Evolutionary conservation across 225 moss, liverwort and hornwort genomes (phyloP).

Genomic region (Bryoerythrophyllum caledonicum): DNA sequence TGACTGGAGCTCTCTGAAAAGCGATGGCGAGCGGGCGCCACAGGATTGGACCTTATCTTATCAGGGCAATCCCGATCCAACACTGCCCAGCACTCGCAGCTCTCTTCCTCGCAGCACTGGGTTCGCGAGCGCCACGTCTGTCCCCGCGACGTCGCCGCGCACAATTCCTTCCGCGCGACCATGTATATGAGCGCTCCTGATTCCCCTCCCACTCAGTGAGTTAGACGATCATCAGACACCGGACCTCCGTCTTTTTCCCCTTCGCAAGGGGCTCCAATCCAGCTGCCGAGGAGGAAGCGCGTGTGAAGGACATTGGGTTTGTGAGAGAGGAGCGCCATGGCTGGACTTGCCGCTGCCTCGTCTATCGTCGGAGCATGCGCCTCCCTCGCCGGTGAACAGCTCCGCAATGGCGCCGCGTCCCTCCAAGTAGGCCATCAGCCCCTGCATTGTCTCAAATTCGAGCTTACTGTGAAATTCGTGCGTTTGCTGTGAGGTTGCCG

Average conservation of each 20-base stretch:
- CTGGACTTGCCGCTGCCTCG: constrained; percentile 44
- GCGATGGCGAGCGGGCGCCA: neutral
- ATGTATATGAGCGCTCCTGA: neutral
- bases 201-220: accelerated
- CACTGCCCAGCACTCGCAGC: neutral
- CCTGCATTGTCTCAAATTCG: neutral
- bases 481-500: too few species aligned
- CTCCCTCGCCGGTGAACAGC: constrained; percentile 34
- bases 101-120: neutral
- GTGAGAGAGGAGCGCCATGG: constrained; percentile 33
- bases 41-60: constrained; percentile 10
- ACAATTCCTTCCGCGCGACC: neutral
- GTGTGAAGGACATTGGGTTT: neutral
- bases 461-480: too few species aligned
- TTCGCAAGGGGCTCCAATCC: too few species aligned
- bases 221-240: neutral
- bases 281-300: too few species aligned
- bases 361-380: constrained; percentile 38
- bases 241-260: neutral
- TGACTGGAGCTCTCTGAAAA: too few species aligned
- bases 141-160: neutral
- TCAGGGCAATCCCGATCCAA: neutral
- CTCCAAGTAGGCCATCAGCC: constrained; percentile 17
- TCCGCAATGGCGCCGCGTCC: constrained; percentile 26
- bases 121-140: neutral